These are phyloP conservation scores for Claviceps spartinae DNA, from an alignment of 2,329 filamentous ascomycete genomes.

Conservation along the genomic window DNA sequence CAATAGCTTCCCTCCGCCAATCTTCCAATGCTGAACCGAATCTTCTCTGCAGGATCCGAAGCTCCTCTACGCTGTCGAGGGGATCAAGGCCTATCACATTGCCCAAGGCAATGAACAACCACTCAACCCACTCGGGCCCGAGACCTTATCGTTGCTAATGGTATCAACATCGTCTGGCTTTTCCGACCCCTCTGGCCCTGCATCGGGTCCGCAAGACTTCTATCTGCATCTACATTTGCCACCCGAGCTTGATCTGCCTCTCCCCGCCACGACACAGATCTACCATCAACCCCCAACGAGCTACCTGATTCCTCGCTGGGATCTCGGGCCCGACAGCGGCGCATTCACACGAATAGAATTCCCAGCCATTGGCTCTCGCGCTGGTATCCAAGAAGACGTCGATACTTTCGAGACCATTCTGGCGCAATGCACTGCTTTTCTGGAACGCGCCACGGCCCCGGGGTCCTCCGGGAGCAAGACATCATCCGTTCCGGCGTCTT, in stretches of 20 bases:
- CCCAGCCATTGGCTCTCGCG: slow-evolving; percentile 55
- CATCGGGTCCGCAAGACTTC: slow-evolving; percentile 70
- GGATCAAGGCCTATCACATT: slow-evolving; percentile 84
- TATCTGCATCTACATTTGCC: slow-evolving; percentile 92
- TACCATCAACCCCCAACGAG: slow-evolving; percentile 88
- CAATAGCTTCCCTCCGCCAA: background rate
- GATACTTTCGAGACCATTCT: slow-evolving; percentile 97
- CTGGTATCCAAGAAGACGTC: slow-evolving; percentile 74
- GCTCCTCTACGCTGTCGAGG: slow-evolving; percentile 58
- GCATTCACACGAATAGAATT: slow-evolving; percentile 93
- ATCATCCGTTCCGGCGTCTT: slow-evolving; percentile 7
- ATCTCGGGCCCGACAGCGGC: slow-evolving; percentile 73
- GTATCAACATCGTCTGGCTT: slow-evolving; percentile 76
- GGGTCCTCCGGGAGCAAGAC: slow-evolving; percentile 21
- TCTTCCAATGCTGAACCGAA: background rate
- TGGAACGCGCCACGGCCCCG: slow-evolving; percentile 65
- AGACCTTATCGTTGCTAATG: slow-evolving; percentile 90
- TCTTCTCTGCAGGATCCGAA: slow-evolving; percentile 39
- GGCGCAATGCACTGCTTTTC: slow-evolving; percentile 92
- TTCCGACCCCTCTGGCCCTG: slow-evolving; percentile 38
- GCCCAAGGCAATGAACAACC: slow-evolving; percentile 72
- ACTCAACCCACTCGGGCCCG: slow-evolving; percentile 73
- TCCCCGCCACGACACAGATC: slow-evolving; percentile 92
- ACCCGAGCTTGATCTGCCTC: slow-evolving; percentile 82
- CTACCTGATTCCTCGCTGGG: slow-evolving; percentile 93